Conservation (phyloP, 2,329 filamentous ascomycete genomes). For the Xylogone sp. region DNA sequence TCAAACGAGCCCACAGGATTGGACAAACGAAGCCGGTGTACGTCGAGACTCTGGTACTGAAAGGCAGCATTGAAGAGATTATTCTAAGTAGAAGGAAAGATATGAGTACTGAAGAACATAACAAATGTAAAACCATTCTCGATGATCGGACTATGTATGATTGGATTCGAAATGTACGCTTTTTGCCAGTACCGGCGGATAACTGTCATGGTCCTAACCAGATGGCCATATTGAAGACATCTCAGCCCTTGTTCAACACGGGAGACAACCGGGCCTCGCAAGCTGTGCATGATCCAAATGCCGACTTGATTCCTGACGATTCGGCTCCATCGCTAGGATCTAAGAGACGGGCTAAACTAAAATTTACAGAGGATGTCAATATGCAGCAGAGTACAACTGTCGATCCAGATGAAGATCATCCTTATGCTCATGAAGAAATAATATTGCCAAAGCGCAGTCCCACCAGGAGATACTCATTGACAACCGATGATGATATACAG, state of each 20-base stretch:
- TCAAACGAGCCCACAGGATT: slow-evolving; percentile 85
- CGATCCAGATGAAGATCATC: background rate
- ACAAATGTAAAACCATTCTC: slow-evolving; percentile 51
- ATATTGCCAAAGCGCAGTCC: background rate
- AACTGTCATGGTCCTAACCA: slow-evolving; percentile 34
- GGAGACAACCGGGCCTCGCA: slow-evolving; percentile 1
- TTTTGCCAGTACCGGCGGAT: slow-evolving; percentile 30
- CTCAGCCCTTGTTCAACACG: slow-evolving; percentile 47
- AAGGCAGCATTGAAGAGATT: slow-evolving; percentile 77
- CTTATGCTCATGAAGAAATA: background rate
- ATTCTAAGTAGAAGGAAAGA: slow-evolving; percentile 70
- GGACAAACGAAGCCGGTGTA: slow-evolving; percentile 75
- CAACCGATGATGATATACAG: background rate
- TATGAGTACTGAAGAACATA: slow-evolving; percentile 68
- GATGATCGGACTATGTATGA: slow-evolving; percentile 55
- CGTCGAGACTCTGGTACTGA: slow-evolving; percentile 82
- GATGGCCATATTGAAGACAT: slow-evolving; percentile 41
- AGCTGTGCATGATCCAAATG: slow-evolving; percentile 16
- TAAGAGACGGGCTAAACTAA: slow-evolving; percentile 1
- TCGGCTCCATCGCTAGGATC: slow-evolving; percentile 6
- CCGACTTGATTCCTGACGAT: slow-evolving; percentile 15
- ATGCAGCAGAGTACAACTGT: background rate
- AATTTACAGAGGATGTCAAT: background rate
- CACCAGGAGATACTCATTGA: background rate
- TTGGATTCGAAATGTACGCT: slow-evolving; percentile 53